Conservation (phyloP, 495 filamentous ascomycete species). For the Penicillium lividum region DNA sequence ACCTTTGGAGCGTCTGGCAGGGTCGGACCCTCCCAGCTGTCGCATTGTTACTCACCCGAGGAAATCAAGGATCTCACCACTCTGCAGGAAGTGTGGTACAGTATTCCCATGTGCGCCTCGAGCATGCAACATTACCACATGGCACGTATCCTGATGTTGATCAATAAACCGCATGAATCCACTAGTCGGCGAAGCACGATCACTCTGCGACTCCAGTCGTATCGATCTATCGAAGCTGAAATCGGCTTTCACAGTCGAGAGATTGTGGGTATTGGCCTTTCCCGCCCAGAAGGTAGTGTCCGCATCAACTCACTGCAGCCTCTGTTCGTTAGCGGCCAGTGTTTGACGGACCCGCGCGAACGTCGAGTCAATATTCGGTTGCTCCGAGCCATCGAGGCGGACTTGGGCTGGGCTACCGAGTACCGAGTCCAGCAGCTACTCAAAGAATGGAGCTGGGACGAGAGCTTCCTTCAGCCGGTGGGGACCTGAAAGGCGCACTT, state of each 20-base stretch:
- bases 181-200: constrained; percentile 53
- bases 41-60: constrained; percentile 20
- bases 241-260: constrained; percentile 58
- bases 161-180: constrained; percentile 62
- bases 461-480: constrained; percentile 18
- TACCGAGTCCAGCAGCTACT: constrained; percentile 59
- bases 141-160: constrained; percentile 60
- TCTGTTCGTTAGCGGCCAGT: constrained; percentile 63
- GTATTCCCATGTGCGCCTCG: constrained; percentile 61
- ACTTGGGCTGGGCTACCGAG: constrained; percentile 65
- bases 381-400: constrained; percentile 57
- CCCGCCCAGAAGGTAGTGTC: constrained; percentile 54
- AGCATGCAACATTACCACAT: constrained; percentile 69
- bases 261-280: constrained; percentile 58
- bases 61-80: constrained; percentile 35
- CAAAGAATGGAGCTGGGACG: constrained; percentile 57
- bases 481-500: constrained; percentile 9
- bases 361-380: constrained; percentile 52
- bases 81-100: constrained; percentile 63
- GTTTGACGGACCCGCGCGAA: constrained; percentile 52
- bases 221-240: constrained; percentile 54
- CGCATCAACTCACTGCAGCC: constrained; percentile 62
- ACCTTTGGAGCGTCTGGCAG: constrained; percentile 58
- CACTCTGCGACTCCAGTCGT: constrained; percentile 51
- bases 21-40: constrained; percentile 28